phyloP scores from a whole-genome alignment of 2,329 filamentous ascomycete species.

The Graphilbum sp. region DNA sequence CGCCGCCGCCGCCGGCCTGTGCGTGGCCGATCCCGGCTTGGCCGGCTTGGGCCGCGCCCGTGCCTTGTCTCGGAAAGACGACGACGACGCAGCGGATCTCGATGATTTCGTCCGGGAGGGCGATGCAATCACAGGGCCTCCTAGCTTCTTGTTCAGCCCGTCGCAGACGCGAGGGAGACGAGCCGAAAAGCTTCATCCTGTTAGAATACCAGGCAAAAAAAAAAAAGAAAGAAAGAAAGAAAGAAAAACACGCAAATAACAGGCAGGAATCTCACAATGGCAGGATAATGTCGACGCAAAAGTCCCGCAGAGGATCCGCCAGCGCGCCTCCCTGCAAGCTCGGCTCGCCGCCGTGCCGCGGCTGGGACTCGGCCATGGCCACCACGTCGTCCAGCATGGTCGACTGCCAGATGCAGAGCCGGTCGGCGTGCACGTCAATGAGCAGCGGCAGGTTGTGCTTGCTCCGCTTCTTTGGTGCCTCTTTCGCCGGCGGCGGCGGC shows the following conservation, averaged over 20 bases:
- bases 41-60: constrained; percentile 21
- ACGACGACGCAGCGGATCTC: constrained; percentile 13
- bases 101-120: no score
- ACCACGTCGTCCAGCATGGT: constrained; percentile 45
- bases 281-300: constrained; percentile 65
- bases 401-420: constrained; percentile 72
- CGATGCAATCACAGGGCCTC: constrained; percentile 51
- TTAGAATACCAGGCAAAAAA: no score
- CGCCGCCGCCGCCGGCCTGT: constrained; percentile 7
- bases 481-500: constrained; percentile 20
- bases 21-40: constrained; percentile 31
- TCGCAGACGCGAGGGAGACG: constrained; percentile 58
- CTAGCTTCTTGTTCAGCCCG: constrained; percentile 57
- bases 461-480: constrained; percentile 29
- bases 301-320: constrained; percentile 53
- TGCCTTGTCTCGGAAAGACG: no score
- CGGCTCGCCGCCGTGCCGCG: constrained; percentile 13
- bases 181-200: constrained; percentile 62
- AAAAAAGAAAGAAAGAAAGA: neutral
- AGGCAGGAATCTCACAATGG: constrained; percentile 44
- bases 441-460: constrained; percentile 48
- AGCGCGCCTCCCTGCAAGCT: constrained; percentile 21
- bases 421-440: constrained; percentile 59
- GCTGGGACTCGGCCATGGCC: constrained; percentile 31
- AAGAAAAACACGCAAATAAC: neutral